Percentiles rank a stretch among this genome's conserved stretches.
phyloP scores from a whole-genome alignment of 225 moss, liverwort and hornwort genomes.

The Neckera pumila region DNA sequence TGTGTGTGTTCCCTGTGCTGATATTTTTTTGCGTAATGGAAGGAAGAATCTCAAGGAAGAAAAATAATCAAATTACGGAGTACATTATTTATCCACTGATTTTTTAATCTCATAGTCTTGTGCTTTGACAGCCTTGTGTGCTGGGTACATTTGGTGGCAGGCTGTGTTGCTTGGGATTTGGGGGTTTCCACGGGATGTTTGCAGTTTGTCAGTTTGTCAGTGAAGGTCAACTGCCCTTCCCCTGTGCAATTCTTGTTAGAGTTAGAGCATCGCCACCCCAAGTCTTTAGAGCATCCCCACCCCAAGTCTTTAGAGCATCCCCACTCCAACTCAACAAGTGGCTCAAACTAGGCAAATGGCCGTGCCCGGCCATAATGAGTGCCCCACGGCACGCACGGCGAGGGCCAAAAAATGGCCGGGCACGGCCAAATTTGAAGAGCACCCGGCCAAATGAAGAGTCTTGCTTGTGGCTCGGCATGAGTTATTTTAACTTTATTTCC shows the following conservation, averaged over 20 bases:
- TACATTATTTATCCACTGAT: background rate
- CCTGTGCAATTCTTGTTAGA: background rate
- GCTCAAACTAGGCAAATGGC: no score
- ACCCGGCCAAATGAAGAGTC: no score
- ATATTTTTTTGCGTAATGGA: background rate
- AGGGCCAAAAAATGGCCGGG: no score
- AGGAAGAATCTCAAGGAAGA: background rate
- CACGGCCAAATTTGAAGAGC: no score
- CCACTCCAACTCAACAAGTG: no score
- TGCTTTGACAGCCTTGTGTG: background rate
- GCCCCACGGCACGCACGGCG: no score
- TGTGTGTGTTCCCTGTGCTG: background rate
- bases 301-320: no score
- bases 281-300: no score
- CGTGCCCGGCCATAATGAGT: no score
- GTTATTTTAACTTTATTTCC: no score
- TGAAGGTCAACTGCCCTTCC: background rate
- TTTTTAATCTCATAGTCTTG: background rate
- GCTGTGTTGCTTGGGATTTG: background rate
- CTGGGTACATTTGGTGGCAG: background rate
- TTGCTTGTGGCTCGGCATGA: no score
- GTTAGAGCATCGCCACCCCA: no score
- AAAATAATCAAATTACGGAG: background rate
- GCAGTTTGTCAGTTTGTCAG: slow-evolving; percentile 1
- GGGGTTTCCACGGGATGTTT: background rate